Conservation (phyloP, 805 yeast species). For the Nakazawaea siamensis region DNA sequence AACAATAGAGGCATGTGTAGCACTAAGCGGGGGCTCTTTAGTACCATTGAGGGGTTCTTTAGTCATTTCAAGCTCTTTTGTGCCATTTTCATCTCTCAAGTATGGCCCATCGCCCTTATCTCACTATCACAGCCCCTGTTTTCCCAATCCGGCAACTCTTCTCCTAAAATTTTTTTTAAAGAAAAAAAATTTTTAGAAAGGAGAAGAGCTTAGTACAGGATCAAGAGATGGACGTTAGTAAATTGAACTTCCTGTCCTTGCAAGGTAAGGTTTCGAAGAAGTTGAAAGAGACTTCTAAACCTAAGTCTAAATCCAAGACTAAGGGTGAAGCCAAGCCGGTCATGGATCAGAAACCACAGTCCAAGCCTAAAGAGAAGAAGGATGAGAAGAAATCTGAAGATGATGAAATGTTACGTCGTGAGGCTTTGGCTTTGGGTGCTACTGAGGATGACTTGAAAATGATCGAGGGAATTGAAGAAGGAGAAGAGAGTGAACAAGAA, state of each 20-base stretch:
- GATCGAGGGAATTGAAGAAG: slow-evolving; percentile 45
- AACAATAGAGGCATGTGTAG: no score
- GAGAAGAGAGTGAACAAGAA: slow-evolving; percentile 44
- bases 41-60: no score
- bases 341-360: slow-evolving; percentile 9
- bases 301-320: slow-evolving; percentile 9
- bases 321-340: slow-evolving; percentile 9
- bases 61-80: no score
- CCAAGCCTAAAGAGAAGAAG: slow-evolving; percentile 12
- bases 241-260: slow-evolving; percentile 45
- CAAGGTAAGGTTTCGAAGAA: slow-evolving; percentile 58
- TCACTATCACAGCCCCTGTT: not conserved
- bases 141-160: not conserved
- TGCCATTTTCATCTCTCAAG: no score
- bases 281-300: slow-evolving; percentile 21
- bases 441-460: slow-evolving; percentile 72
- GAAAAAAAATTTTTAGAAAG: slow-evolving; percentile 1
- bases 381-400: slow-evolving; percentile 12
- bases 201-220: not conserved
- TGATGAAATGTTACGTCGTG: slow-evolving; percentile 46
- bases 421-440: slow-evolving; percentile 79
- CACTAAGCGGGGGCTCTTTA: no score
- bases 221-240: slow-evolving; percentile 32
- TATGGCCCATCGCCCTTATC: no score
- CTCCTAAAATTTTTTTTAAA: slow-evolving; percentile 1